Evolutionary conservation across 306 rosid genomes (phyloP), one percentile per base, ranked within the genome.

Genomic region (Cucurbita ficifolia): DNA sequence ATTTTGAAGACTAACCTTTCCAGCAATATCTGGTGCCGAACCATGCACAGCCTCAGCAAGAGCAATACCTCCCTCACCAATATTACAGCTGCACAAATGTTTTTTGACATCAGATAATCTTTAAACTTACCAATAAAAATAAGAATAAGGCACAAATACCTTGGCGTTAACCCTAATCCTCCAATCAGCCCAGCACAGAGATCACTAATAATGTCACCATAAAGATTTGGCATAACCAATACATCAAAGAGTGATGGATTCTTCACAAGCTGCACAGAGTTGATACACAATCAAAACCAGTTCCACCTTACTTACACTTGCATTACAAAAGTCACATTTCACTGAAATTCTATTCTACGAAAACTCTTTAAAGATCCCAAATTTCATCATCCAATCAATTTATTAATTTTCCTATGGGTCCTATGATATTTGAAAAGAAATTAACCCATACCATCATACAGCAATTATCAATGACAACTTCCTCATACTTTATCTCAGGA

Each of bases 21-120:
- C 99, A 52, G 99, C 99, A 79, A 95, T 95, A 84, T 95, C 99
- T 74, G 99, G 99, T 60, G 99, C 99, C 29, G 99, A 95, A 85
- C 99, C 99, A 79, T 95, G 99, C 56, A 95, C 99, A 78, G 99
- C 99, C 86, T 95, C 99, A 71, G 99, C 99, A 73, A 95, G 99
- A 64, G 99, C 97, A 67, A 95, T 91, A 51, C 99, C 99, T 67
- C 97, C 97, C 86, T 89, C 96, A 35, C 99, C 99, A 76, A 95
- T 95, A 83, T 95, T 95, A 84, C 90, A 85, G 88, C 99, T 94
- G 81, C 52, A 84, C 54, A 60, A 73, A 61, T 18, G 11, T 3
- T 36, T 63, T 87, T 76, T 82, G 85, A 84, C 40, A 76, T 67
- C 3, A 46, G 46, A 63, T 5, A 33, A 18, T 55, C 36, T 73